These are phyloP conservation scores for Clonostachys rhizophaga DNA, from an alignment of 2,329 filamentous ascomycete species.

Conservation along the genomic window DNA sequence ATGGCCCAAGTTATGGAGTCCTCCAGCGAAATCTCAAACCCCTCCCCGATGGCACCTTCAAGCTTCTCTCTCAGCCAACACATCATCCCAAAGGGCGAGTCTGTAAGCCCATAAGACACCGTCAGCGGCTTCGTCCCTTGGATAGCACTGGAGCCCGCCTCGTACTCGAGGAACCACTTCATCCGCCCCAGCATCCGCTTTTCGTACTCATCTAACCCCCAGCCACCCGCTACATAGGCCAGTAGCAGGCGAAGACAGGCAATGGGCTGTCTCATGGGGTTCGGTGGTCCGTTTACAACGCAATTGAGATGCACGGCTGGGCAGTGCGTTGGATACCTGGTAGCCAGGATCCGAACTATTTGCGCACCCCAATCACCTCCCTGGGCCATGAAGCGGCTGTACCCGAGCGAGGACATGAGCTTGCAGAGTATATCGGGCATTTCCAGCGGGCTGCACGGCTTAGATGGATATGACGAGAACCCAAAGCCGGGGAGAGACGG, in stretches of 20 bases:
- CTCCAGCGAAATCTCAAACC: not conserved
- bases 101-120: not conserved
- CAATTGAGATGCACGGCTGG: constrained; percentile 1
- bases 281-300: not conserved
- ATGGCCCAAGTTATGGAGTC: not conserved
- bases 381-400: constrained; percentile 7
- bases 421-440: constrained; percentile 5
- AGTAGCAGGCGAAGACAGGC: not conserved
- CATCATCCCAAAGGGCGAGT: not conserved
- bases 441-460: constrained; percentile 4
- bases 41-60: not conserved
- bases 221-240: not conserved
- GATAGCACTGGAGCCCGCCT: not conserved
- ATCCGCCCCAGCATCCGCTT: not conserved
- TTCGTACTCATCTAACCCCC: not conserved
- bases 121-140: not conserved
- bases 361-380: not conserved
- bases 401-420: constrained; percentile 9
- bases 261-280: not conserved
- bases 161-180: not conserved
- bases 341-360: not conserved
- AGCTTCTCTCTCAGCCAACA: not conserved
- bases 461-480: constrained; percentile 24
- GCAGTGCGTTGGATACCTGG: not conserved
- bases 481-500: constrained; percentile 38